These are phyloP conservation scores for Suillus subaureus DNA, from an alignment of 768 basidiomycete genomes.

Conservation along the genomic window DNA sequence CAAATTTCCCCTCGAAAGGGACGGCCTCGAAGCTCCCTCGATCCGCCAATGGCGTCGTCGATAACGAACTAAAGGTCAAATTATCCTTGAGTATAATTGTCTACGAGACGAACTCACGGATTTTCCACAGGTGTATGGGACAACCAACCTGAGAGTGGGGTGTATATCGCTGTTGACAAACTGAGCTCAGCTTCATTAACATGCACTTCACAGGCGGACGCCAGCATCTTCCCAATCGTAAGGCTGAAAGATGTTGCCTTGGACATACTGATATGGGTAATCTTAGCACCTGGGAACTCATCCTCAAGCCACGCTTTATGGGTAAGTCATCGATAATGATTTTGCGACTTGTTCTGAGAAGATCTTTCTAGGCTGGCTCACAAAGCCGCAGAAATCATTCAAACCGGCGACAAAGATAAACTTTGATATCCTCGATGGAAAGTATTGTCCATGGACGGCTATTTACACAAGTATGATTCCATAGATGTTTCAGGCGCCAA, in stretches of 20 bases:
- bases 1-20: constrained; percentile 5
- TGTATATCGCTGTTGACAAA: neutral
- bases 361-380: constrained; percentile 11
- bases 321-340: neutral
- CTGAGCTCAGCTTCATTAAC: constrained; percentile 1
- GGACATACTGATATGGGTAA: neutral
- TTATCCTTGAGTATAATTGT: neutral
- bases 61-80: constrained; percentile 17
- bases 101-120: neutral
- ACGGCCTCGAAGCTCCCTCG: constrained; percentile 23
- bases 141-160: constrained; percentile 17
- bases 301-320: constrained; percentile 25
- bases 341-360: neutral
- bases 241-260: neutral
- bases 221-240: constrained; percentile 20
- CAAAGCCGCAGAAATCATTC: constrained; percentile 14
- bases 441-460: neutral
- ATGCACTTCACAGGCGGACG: constrained; percentile 17
- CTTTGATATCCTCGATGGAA: neutral
- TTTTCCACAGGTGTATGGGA: constrained; percentile 18
- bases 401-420: neutral
- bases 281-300: constrained; percentile 20
- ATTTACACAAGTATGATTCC: neutral
- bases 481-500: constrained; percentile 30
- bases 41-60: constrained; percentile 18